Conservation (phyloP, 2,329 filamentous ascomycete species). For the Laburnicola sp. region DNA sequence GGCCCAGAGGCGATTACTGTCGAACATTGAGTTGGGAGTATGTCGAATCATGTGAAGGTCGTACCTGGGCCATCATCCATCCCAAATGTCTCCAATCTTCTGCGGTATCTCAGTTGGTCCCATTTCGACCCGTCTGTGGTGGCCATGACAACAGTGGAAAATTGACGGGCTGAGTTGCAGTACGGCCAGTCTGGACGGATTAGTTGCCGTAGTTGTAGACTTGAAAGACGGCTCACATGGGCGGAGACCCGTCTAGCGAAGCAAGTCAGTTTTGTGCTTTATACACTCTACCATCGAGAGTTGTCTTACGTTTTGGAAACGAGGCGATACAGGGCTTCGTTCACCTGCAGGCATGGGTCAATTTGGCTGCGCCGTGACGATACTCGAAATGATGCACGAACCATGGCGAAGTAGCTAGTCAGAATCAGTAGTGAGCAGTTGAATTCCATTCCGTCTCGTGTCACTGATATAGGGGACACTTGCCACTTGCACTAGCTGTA, state of each 20-base stretch:
- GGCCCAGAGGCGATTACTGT: conserved; percentile 67
- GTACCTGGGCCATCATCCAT: conserved; percentile 58
- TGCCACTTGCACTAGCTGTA: conserved; percentile 86
- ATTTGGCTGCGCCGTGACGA: neutral
- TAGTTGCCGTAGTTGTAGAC: neutral
- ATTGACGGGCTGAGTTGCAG: conserved; percentile 73
- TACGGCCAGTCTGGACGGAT: conserved; percentile 75
- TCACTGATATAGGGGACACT: conserved; percentile 24
- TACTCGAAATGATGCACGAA: conserved; percentile 13
- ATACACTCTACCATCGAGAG: neutral
- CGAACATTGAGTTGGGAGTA: neutral
- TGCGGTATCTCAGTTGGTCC: conserved; percentile 64
- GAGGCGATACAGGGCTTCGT: conserved; percentile 82
- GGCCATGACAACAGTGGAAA: conserved; percentile 64
- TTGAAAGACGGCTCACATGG: conserved; percentile 30
- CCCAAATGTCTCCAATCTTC: conserved; percentile 82
- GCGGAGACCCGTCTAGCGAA: conserved; percentile 33
- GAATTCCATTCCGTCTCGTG: no score
- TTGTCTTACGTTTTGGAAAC: conserved; percentile 74
- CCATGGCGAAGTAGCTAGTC: conserved; percentile 47
- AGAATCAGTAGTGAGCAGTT: neutral
- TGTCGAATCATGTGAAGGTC: neutral
- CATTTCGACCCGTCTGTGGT: conserved; percentile 58
- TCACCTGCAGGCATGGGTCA: conserved; percentile 53
- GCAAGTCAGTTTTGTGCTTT: conserved; percentile 9